Conservation (phyloP, 306 rosid genomes). For the Pueraria montana region DNA sequence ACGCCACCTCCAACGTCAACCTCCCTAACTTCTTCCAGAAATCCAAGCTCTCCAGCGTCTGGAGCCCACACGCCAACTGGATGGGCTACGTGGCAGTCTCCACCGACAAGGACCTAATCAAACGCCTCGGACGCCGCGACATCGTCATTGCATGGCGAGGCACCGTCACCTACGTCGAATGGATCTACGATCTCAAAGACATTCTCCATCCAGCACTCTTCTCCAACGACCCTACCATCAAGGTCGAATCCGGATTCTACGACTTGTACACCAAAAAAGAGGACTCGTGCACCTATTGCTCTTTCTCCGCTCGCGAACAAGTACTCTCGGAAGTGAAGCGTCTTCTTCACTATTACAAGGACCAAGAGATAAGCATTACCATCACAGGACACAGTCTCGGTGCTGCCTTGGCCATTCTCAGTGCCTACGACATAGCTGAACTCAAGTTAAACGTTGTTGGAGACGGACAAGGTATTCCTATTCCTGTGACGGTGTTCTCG, state of each 20-base stretch:
- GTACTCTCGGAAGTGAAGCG: constrained; percentile 63
- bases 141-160: constrained; percentile 77
- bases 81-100: constrained; percentile 74
- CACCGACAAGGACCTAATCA: constrained; percentile 49
- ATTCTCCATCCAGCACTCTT: constrained; percentile 55
- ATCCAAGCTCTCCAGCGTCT: constrained; percentile 56
- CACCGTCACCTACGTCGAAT: constrained; percentile 77
- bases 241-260: constrained; percentile 72
- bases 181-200: constrained; percentile 76
- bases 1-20: constrained; percentile 81
- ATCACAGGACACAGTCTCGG: constrained; percentile 82
- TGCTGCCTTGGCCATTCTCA: constrained; percentile 61
- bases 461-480: background rate
- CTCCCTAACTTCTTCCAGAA: constrained; percentile 81
- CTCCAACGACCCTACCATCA: constrained; percentile 51
- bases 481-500: constrained; percentile 67
- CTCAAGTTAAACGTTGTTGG: constrained; percentile 48
- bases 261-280: constrained; percentile 77
- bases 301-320: constrained; percentile 77
- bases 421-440: constrained; percentile 78
- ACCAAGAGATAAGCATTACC: constrained; percentile 68
- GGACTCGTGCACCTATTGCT: constrained; percentile 56
- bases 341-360: constrained; percentile 59
- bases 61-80: constrained; percentile 87
- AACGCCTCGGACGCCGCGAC: constrained; percentile 71